These are phyloP conservation scores for Fraxinus albicans DNA, from an alignment of 305 asterid species.

Conservation along the genomic window DNA sequence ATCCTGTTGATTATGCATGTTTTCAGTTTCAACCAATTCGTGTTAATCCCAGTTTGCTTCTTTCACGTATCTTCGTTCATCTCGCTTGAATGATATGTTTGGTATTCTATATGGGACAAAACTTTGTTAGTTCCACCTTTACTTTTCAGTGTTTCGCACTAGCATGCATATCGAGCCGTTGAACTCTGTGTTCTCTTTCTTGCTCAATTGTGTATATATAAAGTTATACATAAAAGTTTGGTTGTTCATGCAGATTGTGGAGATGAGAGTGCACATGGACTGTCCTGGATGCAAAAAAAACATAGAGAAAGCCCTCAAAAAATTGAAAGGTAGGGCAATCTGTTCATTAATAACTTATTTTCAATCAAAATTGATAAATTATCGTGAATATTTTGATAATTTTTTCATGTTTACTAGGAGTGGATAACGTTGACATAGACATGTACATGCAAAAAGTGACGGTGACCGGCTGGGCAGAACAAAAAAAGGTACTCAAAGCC, in stretches of 20 bases:
- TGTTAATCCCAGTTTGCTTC: background rate
- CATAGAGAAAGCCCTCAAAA: conserved; percentile 57
- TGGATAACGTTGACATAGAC: conserved; percentile 57
- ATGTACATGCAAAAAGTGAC: conserved; percentile 71
- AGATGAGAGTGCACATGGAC: conserved; percentile 84
- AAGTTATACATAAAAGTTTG: background rate
- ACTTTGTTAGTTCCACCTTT: background rate
- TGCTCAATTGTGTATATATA: background rate
- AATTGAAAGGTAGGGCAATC: conserved; percentile 47
- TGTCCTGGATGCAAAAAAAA: conserved; percentile 69
- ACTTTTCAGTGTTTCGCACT: background rate
- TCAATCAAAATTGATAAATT: background rate
- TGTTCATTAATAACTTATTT: background rate
- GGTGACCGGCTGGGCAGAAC: conserved; percentile 60
- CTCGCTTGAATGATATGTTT: background rate
- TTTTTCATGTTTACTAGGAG: conserved; percentile 32
- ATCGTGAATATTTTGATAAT: background rate
- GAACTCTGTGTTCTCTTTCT: background rate
- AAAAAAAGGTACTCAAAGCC: conserved; percentile 51
- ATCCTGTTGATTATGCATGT: background rate
- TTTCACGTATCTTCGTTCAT: background rate
- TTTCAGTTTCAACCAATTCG: background rate
- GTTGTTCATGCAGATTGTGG: conserved; percentile 52
- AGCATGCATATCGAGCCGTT: background rate
- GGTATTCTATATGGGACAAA: background rate